phyloP scores from a whole-genome alignment of 306 rosid genomes.

The Quercus agrifolia region DNA sequence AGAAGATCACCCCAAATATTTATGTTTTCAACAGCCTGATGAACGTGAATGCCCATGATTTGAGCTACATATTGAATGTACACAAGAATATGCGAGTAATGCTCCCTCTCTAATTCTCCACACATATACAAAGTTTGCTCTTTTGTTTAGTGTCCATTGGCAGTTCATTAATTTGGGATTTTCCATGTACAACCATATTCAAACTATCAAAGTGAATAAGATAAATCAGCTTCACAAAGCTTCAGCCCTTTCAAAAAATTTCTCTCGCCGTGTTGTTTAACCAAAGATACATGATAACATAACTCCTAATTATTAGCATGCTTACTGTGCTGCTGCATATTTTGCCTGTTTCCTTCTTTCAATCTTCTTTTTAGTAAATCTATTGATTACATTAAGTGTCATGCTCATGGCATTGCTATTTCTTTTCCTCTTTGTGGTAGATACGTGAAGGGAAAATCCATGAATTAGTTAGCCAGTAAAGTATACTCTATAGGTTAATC shows the following conservation, averaged over 20 bases:
- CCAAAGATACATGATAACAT: not conserved
- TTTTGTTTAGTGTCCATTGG: not conserved
- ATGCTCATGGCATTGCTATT: not conserved
- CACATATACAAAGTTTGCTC: slow-evolving; percentile 3
- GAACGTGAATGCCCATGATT: slow-evolving; percentile 83
- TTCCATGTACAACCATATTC: not conserved
- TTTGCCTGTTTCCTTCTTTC: not conserved
- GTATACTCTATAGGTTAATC: not conserved
- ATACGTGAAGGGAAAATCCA: not conserved
- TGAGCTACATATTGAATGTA: slow-evolving; percentile 62
- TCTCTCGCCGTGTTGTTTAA: not conserved
- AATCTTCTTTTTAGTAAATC: not conserved
- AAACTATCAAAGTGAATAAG: not conserved
- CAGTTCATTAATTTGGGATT: not conserved
- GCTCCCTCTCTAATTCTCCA: not conserved
- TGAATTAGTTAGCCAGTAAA: not conserved
- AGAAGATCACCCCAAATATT: slow-evolving; percentile 79
- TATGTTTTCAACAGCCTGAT: slow-evolving; percentile 94
- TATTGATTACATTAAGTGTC: not conserved
- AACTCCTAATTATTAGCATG: not conserved
- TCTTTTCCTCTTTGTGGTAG: not conserved
- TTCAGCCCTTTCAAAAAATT: no score
- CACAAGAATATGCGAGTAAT: slow-evolving; percentile 71
- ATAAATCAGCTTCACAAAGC: no score
- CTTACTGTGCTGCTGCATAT: not conserved